A percentile compares a stretch with the other conserved stretches of the same genome.
phyloP scores from a whole-genome alignment of 2,329 filamentous ascomycete genomes.

The Alternaria ethzedia region DNA sequence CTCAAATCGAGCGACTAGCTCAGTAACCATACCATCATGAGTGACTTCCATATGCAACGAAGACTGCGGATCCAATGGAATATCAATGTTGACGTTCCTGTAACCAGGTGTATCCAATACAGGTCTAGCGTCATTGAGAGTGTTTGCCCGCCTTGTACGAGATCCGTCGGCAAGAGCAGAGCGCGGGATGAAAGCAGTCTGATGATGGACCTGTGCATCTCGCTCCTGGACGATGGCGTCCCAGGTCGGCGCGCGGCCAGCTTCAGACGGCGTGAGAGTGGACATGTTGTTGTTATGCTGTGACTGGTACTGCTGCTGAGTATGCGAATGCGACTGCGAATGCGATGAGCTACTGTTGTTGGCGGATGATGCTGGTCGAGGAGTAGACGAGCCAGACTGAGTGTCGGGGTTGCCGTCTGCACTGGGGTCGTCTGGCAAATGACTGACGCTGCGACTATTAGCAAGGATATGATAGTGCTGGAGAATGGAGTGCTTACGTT shows the following conservation, averaged over 20 bases:
- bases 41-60: conserved; percentile 27
- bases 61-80: conserved; percentile 27
- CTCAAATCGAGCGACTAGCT: conserved; percentile 30
- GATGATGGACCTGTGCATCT: conserved; percentile 1
- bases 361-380: conserved; percentile 13
- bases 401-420: conserved; percentile 7
- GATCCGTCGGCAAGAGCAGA: conserved; percentile 20
- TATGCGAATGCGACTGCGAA: conserved; percentile 25
- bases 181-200: conserved; percentile 28
- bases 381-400: conserved; percentile 10
- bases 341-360: conserved; percentile 19
- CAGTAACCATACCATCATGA: conserved; percentile 37
- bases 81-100: conserved; percentile 29
- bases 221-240: background rate
- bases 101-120: conserved; percentile 20
- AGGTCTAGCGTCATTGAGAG: conserved; percentile 8
- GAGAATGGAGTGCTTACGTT: conserved; percentile 16
- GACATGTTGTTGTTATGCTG: conserved; percentile 34
- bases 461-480: background rate
- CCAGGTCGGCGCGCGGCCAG: conserved; percentile 10
- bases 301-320: conserved; percentile 21
- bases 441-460: conserved; percentile 24
- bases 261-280: conserved; percentile 24
- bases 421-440: conserved; percentile 16
- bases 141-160: background rate